A percentile compares a stretch with the other conserved stretches of the same genome.
Conservation (phyloP, 169 alveolate genomes). For the Ichthyophthirius multifiliis region DNA sequence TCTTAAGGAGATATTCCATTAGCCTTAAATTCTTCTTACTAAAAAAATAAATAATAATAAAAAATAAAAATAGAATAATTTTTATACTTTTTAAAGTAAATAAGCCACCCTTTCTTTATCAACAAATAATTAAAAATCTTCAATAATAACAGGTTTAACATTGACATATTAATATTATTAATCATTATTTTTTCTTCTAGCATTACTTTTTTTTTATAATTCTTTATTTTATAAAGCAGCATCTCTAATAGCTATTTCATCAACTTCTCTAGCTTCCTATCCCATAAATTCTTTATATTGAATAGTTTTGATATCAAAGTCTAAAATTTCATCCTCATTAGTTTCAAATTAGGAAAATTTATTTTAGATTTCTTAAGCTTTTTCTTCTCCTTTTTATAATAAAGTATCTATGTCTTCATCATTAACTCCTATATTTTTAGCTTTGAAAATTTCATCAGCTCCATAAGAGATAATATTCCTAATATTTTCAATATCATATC, state of each 20-base stretch:
- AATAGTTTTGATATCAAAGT: background rate
- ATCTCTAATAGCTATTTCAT: constrained; percentile 47
- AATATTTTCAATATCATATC: constrained; percentile 75
- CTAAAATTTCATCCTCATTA: background rate
- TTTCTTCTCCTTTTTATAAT: background rate
- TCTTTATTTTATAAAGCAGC: background rate
- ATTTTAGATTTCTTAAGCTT: background rate
- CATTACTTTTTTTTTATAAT: background rate
- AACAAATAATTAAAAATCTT: background rate
- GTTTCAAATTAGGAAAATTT: background rate
- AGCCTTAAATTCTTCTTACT: constrained; percentile 42
- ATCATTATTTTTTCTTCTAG: background rate
- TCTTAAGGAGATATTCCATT: constrained; percentile 45
- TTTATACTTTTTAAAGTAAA: constrained; percentile 47
- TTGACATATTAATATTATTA: background rate
- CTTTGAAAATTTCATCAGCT: constrained; percentile 84
- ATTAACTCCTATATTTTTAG: constrained; percentile 60
- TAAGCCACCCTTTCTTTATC: constrained; percentile 41
- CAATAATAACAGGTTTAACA: background rate
- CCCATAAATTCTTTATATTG: constrained; percentile 73
- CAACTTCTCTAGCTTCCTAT: constrained; percentile 50
- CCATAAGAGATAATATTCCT: constrained; percentile 86
- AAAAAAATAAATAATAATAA: constrained; percentile 11
- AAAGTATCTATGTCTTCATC: constrained; percentile 63
- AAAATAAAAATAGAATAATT: constrained; percentile 14